Conservation (phyloP, 305 asterid genomes). For the Rubia occidens region DNA sequence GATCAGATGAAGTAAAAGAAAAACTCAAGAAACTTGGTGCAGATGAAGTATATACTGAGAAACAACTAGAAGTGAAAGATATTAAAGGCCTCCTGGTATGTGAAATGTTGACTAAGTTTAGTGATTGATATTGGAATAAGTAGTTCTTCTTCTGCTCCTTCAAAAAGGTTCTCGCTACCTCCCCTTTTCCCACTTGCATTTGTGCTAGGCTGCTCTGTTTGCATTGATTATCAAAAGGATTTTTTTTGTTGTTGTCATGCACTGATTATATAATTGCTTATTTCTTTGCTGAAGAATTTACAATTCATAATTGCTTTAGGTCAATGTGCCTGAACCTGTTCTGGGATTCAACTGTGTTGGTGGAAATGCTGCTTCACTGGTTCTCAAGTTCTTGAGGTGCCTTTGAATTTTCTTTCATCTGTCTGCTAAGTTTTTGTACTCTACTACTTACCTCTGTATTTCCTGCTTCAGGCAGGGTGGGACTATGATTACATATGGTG, state of each 20-base stretch:
- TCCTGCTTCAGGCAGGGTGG: conserved; percentile 56
- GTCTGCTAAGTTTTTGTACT: conserved; percentile 13
- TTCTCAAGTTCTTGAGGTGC: conserved; percentile 79
- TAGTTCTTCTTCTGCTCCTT: conserved; percentile 4
- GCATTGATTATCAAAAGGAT: neutral
- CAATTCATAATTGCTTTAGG: conserved; percentile 30
- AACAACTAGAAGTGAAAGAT: conserved; percentile 68
- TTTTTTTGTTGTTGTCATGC: neutral
- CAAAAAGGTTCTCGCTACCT: neutral
- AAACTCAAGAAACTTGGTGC: conserved; percentile 82
- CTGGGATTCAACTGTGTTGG: conserved; percentile 92
- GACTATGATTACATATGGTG: conserved; percentile 94
- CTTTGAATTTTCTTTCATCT: conserved; percentile 12
- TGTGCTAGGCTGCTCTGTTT: neutral
- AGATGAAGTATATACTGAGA: conserved; percentile 71
- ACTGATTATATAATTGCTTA: conserved; percentile 9
- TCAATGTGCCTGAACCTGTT: conserved; percentile 64
- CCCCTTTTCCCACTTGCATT: conserved; percentile 6
- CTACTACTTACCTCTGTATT: conserved; percentile 8
- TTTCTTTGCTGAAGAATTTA: conserved; percentile 11
- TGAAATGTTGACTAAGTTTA: conserved; percentile 10
- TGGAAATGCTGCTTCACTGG: conserved; percentile 82
- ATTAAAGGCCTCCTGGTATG: conserved; percentile 68
- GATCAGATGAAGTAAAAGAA: conserved; percentile 72
- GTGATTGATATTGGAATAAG: conserved; percentile 8